These are phyloP conservation scores for Globisporangium heterothallicum DNA, from an alignment of 352 stramenopile species.

Conservation along the genomic window DNA sequence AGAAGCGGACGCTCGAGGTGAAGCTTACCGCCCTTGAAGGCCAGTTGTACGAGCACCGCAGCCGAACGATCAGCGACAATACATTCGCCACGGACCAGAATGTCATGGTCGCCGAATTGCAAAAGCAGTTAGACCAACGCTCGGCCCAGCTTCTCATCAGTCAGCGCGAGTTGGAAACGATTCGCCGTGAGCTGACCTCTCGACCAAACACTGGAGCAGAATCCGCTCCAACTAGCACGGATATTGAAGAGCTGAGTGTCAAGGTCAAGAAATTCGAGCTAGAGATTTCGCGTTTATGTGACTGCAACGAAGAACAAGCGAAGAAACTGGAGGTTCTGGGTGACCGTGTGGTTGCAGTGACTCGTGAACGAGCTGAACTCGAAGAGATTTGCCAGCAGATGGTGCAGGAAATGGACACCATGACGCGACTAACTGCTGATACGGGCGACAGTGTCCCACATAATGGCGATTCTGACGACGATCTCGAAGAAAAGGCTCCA, in stretches of 20 bases:
- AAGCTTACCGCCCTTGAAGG: slow-evolving; percentile 77
- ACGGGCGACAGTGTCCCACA: slow-evolving; percentile 12
- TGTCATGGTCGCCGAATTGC: slow-evolving; percentile 41
- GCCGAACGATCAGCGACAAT: slow-evolving; percentile 52
- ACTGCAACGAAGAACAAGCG: slow-evolving; percentile 60
- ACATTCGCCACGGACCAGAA: slow-evolving; percentile 32
- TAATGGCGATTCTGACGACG: slow-evolving; percentile 4
- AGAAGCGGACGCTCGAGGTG: slow-evolving; percentile 71
- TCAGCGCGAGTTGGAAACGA: slow-evolving; percentile 42
- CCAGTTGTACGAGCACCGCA: slow-evolving; percentile 73
- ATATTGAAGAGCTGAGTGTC: slow-evolving; percentile 23
- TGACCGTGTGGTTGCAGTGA: slow-evolving; percentile 32
- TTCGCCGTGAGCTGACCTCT: slow-evolving; percentile 21
- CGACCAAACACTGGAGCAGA: slow-evolving; percentile 1
- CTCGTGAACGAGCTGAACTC: slow-evolving; percentile 50
- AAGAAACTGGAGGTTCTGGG: slow-evolving; percentile 44
- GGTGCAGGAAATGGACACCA: slow-evolving; percentile 44
- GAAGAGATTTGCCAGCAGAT: slow-evolving; percentile 54
- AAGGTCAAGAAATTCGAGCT: slow-evolving; percentile 51
- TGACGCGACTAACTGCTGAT: slow-evolving; percentile 9
- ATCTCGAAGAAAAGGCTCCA: slow-evolving; percentile 23
- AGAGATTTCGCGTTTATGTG: slow-evolving; percentile 35
- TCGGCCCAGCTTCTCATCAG: slow-evolving; percentile 38
- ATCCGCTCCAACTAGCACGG: slow-evolving; percentile 17
- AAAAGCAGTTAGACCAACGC: slow-evolving; percentile 55